Percentiles rank a stretch among this genome's conserved stretches.
These are phyloP conservation scores for Fusarium keratoplasticum DNA, from an alignment of 2,329 filamentous ascomycete genomes.

Conservation along the genomic window DNA sequence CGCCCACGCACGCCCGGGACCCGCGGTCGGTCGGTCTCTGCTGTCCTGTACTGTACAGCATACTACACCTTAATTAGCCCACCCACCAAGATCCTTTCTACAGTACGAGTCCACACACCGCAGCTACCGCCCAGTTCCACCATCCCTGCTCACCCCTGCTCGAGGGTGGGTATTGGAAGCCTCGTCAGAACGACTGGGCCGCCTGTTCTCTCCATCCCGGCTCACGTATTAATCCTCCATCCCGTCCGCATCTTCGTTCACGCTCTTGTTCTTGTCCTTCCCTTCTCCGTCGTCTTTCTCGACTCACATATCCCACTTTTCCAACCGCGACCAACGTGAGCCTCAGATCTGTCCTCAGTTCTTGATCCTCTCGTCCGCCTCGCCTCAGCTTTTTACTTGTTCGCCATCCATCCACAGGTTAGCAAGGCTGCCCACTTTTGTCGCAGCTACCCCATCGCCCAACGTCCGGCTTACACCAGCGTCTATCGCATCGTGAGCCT, in stretches of 20 bases:
- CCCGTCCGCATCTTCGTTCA: constrained; percentile 33
- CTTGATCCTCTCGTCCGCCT: constrained; percentile 18
- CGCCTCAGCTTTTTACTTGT: constrained; percentile 25
- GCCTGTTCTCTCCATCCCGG: constrained; percentile 42
- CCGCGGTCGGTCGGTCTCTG: background rate
- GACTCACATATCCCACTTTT: constrained; percentile 39
- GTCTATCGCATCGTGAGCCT: constrained; percentile 5
- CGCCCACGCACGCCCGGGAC: constrained; percentile 14
- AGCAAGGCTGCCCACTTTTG: constrained; percentile 23
- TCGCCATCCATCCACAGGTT: constrained; percentile 11
- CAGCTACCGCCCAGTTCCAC: constrained; percentile 32
- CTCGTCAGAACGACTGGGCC: constrained; percentile 45
- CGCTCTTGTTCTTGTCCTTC: constrained; percentile 29
- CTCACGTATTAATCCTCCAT: constrained; percentile 45
- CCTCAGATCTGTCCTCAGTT: constrained; percentile 17
- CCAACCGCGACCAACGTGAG: constrained; percentile 30
- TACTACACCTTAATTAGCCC: constrained; percentile 32
- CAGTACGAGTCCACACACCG: constrained; percentile 28
- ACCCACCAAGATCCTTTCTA: constrained; percentile 29
- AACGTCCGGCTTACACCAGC: constrained; percentile 32
- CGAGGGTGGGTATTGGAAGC: constrained; percentile 42
- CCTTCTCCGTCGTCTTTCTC: constrained; percentile 39
- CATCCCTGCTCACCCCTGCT: constrained; percentile 34
- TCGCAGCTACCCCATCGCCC: constrained; percentile 12
- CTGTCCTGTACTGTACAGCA: no score